Base-by-base conservation (phyloP, 345 rosid species). In the Syzygium oleosum region DNA sequence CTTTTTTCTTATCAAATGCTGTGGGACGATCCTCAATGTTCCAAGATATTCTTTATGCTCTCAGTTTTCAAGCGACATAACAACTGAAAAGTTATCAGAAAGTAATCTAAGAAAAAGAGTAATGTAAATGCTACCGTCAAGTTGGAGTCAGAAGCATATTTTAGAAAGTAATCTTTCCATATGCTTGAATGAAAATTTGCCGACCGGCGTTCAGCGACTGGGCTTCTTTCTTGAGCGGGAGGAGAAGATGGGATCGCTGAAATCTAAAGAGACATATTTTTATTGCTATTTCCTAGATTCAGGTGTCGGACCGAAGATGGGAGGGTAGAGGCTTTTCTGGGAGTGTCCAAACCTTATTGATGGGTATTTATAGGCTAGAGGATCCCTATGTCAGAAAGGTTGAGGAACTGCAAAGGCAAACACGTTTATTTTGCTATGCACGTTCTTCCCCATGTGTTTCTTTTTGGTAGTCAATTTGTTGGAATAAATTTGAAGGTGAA, bases 131-230 rank as follows among this genome's bases (percentile, higher is more conserved):
- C 19, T 38, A 86, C 65, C 80, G 12, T 22, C 16, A 25, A 38
- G 38, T 22, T 43, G 27, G 51, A 54, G 15, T 88, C 49, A 12
- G 80, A 31, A 85, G 25, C 49, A 46, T 68, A 86, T 8, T 73
- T 54, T 34, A 90, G 91, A 86, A 91, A 90, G 68, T 88, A 23
- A 59, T 87, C 90, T 4, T 88, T 89, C 93, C 91, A 91, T 14
- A 90, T 21, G 41, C 88, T 63, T 1, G 84, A 87, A 51, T 84
- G 89, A 86, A 22, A 91, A 85, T 49, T 54, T 7, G 88, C 84
- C 12, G 89, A 88, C 25, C 51, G 80, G 22, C 91, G 90, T 41
- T 87, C 78, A 7, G 23, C 19, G 13, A 23, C 77, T 19, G 2
- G 73, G 51, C 43, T 85, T 25, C 27, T 79, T 38, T 61, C n/a